Percentiles rank a stretch among this genome's conserved stretches.
Evolutionary conservation across 2,329 filamentous ascomycete species (phyloP).

Genomic region (Chaetomiaceae sp.): DNA sequence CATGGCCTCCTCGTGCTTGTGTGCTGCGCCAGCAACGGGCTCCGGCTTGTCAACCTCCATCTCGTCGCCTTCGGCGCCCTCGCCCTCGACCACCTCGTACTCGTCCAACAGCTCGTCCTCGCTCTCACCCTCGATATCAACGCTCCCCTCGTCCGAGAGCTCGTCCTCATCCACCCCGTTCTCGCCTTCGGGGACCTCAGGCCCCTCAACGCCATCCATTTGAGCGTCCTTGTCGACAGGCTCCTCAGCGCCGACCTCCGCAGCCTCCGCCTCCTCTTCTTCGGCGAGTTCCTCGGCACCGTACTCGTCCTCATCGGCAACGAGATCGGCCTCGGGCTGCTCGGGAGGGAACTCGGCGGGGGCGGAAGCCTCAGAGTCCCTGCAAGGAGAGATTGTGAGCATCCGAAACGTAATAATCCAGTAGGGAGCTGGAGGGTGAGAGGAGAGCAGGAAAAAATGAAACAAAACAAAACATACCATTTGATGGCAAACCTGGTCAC

Average conservation of each 20-base stretch:
- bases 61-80: conserved; percentile 26
- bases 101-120: conserved; percentile 38
- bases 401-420: no score
- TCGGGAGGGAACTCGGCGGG: conserved; percentile 95
- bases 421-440: no score
- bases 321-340: conserved; percentile 88
- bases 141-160: conserved; percentile 37
- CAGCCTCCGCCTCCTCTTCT: conserved; percentile 42
- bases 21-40: conserved; percentile 4
- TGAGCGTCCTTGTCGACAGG: conserved; percentile 29
- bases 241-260: conserved; percentile 32
- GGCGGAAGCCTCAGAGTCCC: conserved; percentile 96
- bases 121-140: conserved; percentile 38
- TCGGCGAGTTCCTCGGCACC: conserved; percentile 84
- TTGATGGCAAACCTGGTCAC: conserved; percentile 98
- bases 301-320: conserved; percentile 82
- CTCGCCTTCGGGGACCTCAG: conserved; percentile 31
- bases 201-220: conserved; percentile 34
- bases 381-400: conserved; percentile 37
- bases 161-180: conserved; percentile 34
- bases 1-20: conserved; percentile 18
- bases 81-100: conserved; percentile 31
- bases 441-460: neutral
- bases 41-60: conserved; percentile 37
- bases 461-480: conserved; percentile 60